Conservation (phyloP, 1,284 basidiomycete species). For the Tausonia pullulans region DNA sequence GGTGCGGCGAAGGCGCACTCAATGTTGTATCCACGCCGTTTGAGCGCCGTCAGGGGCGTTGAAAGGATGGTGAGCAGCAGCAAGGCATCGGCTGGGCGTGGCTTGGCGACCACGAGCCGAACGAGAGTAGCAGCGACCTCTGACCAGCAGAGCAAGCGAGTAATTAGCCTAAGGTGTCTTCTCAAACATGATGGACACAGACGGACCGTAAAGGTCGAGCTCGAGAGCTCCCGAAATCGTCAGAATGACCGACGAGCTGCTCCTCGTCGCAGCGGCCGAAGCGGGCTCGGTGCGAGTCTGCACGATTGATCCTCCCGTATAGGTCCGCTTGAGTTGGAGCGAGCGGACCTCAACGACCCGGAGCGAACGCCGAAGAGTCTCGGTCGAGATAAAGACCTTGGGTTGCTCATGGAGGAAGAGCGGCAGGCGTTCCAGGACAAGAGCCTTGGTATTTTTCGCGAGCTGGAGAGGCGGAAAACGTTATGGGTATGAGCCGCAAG, state of each 20-base stretch:
- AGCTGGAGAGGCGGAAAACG: constrained; percentile 31
- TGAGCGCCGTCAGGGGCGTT: constrained; percentile 72
- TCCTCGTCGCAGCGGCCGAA: constrained; percentile 3
- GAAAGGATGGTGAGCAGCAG: constrained; percentile 67
- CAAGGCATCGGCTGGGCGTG: constrained; percentile 68
- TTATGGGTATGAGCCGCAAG: constrained; percentile 20
- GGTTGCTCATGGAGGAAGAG: constrained; percentile 85
- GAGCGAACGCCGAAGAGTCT: constrained; percentile 52
- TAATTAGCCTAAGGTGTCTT: constrained; percentile 36
- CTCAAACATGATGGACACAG: constrained; percentile 26
- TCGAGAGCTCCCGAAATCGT: constrained; percentile 6
- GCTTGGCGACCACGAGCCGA: constrained; percentile 58
- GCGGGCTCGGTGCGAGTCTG: constrained; percentile 4
- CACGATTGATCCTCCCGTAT: constrained; percentile 1
- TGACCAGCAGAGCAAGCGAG: constrained; percentile 47
- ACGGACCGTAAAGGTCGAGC: constrained; percentile 12
- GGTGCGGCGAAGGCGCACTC: constrained; percentile 36
- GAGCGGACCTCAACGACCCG: constrained; percentile 41
- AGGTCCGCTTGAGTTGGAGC: constrained; percentile 15
- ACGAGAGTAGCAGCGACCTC: constrained; percentile 64
- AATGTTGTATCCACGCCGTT: constrained; percentile 67
- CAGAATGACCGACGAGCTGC: background rate
- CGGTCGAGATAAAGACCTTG: constrained; percentile 53
- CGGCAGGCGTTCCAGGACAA: constrained; percentile 78
- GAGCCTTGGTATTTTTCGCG: constrained; percentile 36